Evolutionary conservation across 2,329 filamentous ascomycete species (phyloP).

Genomic region (Ramularia collo-cygni): DNA sequence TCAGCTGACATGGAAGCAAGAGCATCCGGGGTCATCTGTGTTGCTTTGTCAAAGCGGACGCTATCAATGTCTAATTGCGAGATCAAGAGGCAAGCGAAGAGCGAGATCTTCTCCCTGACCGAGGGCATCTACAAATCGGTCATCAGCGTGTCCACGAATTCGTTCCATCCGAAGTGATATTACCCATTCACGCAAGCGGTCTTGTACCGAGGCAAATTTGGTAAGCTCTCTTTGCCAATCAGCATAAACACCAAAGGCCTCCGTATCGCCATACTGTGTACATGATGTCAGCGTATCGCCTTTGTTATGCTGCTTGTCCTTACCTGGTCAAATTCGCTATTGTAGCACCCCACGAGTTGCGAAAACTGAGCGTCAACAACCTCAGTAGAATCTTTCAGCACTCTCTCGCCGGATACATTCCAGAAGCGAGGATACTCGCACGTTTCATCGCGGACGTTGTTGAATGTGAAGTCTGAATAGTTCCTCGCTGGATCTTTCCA

Average conservation of each 20-base stretch:
- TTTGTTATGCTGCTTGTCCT: no score
- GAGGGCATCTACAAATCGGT: constrained; percentile 32
- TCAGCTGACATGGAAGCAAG: constrained; percentile 50
- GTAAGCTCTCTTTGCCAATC: constrained; percentile 55
- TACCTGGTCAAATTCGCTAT: constrained; percentile 51
- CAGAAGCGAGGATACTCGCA: constrained; percentile 53
- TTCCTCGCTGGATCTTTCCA: constrained; percentile 46
- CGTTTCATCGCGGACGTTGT: constrained; percentile 44
- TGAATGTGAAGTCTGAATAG: constrained; percentile 51
- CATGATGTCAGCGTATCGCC: no score
- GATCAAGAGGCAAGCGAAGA: constrained; percentile 55
- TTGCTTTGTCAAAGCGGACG: constrained; percentile 57
- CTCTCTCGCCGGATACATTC: constrained; percentile 40
- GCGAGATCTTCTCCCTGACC: constrained; percentile 49
- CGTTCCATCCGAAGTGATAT: no score
- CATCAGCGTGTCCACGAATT: no score
- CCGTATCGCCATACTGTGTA: constrained; percentile 54
- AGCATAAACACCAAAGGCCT: constrained; percentile 55
- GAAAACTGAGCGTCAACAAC: constrained; percentile 40
- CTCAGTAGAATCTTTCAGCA: constrained; percentile 26
- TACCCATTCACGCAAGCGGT: constrained; percentile 55
- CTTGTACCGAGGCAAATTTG: constrained; percentile 59
- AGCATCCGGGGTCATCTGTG: constrained; percentile 54
- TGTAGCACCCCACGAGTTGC: constrained; percentile 46
- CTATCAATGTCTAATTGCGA: constrained; percentile 55